Evolutionary conservation across 768 basidiomycete genomes (phyloP), one percentile per base, ranked within the genome.

Genomic region (Lactarius hengduanensis): DNA sequence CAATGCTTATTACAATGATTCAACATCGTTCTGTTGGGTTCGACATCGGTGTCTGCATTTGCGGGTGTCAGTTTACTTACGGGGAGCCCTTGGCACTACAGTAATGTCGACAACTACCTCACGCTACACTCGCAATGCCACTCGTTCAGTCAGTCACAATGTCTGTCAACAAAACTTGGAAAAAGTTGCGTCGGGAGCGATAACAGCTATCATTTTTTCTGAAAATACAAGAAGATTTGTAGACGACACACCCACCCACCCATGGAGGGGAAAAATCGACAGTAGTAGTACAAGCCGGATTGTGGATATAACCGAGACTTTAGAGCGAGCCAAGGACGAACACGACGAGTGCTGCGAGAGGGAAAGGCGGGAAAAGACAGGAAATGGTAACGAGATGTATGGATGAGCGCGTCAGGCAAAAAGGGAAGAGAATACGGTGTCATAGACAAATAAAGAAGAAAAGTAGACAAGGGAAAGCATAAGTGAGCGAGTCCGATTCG

Each of bases 231-330:
- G n/a, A 57, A 28, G 38, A 41, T 57, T 58, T 57, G 61, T 30
- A 61, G 50, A 32, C 30, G 53, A 68, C 64, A 66, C 55, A 61
- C 62, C 63, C 69, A 69, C 69, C 67, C 69, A 70, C 68, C 57
- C 67, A 63, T 53, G 18, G 54, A 61, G 61, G 54, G 32, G 10
- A 43, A 53, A 53, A 60, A 57, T 38, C 53, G 59, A 54, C 45
- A 41, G 75, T 79, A 81, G 73, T 78, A 79, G 80, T 81, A 81
- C 80, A 81, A 74, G 77, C 75, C 76, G 78, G 76, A 77, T 78
- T 74, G 76, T 74, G 73, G 74, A 66, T 75, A 73, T 73, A 72
- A 78, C 76, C 76, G 74, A 78, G 77, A 77, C 75, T 72, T 66
- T 64, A 73, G 76, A 70, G 62, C 76, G 76, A 77, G 75, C 76